Evolutionary conservation across 2,329 filamentous ascomycete genomes (phyloP).

Genomic region (Curvularia sp.): DNA sequence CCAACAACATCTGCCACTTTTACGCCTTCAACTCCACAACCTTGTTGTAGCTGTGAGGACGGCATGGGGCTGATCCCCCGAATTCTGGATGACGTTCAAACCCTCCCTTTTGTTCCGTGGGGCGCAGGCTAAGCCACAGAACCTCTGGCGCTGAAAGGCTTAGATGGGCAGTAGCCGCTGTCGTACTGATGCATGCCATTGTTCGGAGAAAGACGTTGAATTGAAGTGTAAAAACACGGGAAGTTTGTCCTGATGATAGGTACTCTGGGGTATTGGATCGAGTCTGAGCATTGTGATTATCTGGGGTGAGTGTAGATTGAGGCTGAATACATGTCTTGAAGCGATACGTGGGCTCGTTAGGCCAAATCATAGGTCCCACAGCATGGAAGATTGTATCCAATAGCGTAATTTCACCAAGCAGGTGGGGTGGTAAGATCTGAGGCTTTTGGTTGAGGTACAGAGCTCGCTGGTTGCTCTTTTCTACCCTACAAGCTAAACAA

Average conservation of each 20-base stretch:
- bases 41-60: neutral
- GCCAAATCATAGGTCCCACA: neutral
- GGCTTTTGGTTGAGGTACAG: neutral
- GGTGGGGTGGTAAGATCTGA: neutral
- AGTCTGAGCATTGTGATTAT: neutral
- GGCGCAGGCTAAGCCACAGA: neutral
- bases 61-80: neutral
- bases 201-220: neutral
- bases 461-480: neutral
- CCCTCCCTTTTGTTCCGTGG: neutral
- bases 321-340: neutral
- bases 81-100: neutral
- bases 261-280: too few relatives aligned
- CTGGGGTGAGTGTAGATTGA: neutral
- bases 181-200: neutral
- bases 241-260: too few relatives aligned
- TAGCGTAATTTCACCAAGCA: too few relatives aligned
- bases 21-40: neutral
- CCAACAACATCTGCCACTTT: neutral
- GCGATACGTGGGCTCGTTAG: neutral
- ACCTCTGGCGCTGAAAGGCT: too few relatives aligned
- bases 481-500: neutral
- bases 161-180: neutral
- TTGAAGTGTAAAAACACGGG: neutral
- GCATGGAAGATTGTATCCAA: too few relatives aligned